Base-by-base conservation (phyloP, 208 protist genomes). In the Herpetomonas samuelpessoai region DNA sequence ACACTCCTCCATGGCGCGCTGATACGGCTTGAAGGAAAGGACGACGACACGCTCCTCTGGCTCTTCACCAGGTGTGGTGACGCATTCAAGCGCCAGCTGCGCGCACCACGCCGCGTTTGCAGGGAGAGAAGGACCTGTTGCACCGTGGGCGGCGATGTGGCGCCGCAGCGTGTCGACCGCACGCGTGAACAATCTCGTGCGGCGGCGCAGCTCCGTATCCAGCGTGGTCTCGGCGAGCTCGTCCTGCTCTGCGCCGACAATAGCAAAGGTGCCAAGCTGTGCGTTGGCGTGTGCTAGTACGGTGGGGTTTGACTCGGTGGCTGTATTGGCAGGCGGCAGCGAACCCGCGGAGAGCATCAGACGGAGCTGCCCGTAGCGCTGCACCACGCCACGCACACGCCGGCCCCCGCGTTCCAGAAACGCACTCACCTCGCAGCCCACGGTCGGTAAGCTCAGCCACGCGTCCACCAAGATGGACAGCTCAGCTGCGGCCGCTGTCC, bases 371-470 rank as follows among this genome's bases (percentile, higher is more conserved):
- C 71, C 74, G 35, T 76, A 74, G 14, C 89, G 85, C 71, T 95
- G 89, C 46, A 85, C 68, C 21, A 91, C 52, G 9, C 81, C 86
- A 2, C 86, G 74, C 45, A 91, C 29, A 0, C 50, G 55, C 2
- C 71, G 64, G 1, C 83, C 86, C 14, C 85, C 76, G 1, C 52
- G 35, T 68, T 92, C 84, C 19, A 91, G 25, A 44, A 86, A 86
- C 18, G 79, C 73, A 4, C 53, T 73, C 25, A 78, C 81, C 68
- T 95, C 89, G 35, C 74, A 74, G 12, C 74, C 82, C 0, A 74
- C 81, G 0, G 89, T 95, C 6, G 86, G 89, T 16, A 95, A 73
- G 45, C 81, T 86, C 35, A 92, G 65, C 83, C 85, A 95, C 31
- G 85, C n/a, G n/a, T n/a, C n/a, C n/a, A n/a, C n/a, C n/a, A n/a